phyloP scores from a whole-genome alignment of 441 rosid species.

The Kokia cookei region DNA sequence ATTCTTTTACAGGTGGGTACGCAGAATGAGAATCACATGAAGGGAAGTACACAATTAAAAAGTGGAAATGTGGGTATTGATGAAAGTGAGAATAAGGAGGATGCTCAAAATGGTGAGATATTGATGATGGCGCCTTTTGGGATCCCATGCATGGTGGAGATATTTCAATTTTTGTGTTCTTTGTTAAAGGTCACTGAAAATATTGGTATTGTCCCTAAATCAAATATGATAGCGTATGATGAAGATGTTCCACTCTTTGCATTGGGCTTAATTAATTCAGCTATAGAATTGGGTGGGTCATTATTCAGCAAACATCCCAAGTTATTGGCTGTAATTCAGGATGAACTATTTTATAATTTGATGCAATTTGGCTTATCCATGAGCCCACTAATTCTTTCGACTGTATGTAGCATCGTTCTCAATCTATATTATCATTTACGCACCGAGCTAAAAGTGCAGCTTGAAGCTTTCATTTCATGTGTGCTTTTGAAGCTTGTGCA shows the following conservation, averaged over 20 bases:
- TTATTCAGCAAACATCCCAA: conserved; percentile 57
- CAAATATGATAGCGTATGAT: conserved; percentile 74
- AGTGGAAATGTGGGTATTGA: conserved; percentile 48
- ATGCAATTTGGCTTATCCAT: conserved; percentile 89
- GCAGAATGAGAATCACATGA: conserved; percentile 42
- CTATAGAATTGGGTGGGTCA: conserved; percentile 79
- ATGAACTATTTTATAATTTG: conserved; percentile 69
- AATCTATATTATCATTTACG: conserved; percentile 82
- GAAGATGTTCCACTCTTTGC: conserved; percentile 97
- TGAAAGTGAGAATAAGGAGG: conserved; percentile 31
- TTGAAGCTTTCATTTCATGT: conserved; percentile 89
- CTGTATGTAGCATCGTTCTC: conserved; percentile 82
- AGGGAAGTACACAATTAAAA: conserved; percentile 49
- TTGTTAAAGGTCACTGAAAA: conserved; percentile 65
- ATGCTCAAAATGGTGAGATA: conserved; percentile 37
- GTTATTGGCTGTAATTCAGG: conserved; percentile 67
- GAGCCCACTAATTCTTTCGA: conserved; percentile 93
- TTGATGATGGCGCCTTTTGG: conserved; percentile 76
- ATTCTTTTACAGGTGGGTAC: conserved; percentile 45
- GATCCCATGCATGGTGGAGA: conserved; percentile 90
- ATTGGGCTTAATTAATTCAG: conserved; percentile 83
- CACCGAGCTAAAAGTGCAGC: conserved; percentile 73
- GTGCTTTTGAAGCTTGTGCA: conserved; percentile 86
- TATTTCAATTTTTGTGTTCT: conserved; percentile 84
- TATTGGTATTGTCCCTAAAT: conserved; percentile 51